phyloP scores from a whole-genome alignment of 169 alveolate species.

The Nephromyces sp. region DNA sequence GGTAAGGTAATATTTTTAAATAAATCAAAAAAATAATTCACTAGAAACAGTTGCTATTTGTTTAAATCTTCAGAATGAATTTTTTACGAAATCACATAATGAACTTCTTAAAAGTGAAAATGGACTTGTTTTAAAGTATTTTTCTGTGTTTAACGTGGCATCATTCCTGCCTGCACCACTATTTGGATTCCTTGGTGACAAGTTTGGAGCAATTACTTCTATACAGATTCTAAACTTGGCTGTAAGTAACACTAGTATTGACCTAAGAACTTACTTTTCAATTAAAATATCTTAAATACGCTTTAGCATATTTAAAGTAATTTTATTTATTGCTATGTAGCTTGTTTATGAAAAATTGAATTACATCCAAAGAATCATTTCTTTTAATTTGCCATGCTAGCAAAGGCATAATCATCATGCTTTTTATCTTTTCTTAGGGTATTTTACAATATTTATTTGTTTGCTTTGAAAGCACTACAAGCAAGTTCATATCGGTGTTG shows the following conservation, averaged over 20 bases:
- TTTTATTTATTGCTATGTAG: background rate
- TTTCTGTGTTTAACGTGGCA: constrained; percentile 14
- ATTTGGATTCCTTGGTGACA: constrained; percentile 20
- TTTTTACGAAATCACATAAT: constrained; percentile 30
- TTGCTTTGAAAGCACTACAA: constrained; percentile 3
- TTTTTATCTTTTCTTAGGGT: background rate
- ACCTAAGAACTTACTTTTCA: no score
- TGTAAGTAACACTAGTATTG: no score
- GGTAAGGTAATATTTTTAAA: no score
- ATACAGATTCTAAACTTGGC: background rate
- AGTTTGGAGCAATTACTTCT: constrained; percentile 10
- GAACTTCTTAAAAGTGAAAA: constrained; percentile 12
- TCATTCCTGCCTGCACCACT: constrained; percentile 34
- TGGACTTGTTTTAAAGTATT: constrained; percentile 8
- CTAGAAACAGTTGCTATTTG: background rate
- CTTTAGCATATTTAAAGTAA: background rate
- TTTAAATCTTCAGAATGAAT: constrained; percentile 14
- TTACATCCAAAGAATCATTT: background rate
- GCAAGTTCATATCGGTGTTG: constrained; percentile 21
- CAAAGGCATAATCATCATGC: no score
- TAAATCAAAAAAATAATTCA: no score
- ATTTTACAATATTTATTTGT: constrained; percentile 15
- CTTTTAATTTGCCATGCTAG: no score
- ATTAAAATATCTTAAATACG: no score
- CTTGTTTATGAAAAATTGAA: background rate